Percentiles rank a stretch among this genome's conserved stretches.
Conservation (phyloP, 768 basidiomycete species). For the Russula sp. region DNA sequence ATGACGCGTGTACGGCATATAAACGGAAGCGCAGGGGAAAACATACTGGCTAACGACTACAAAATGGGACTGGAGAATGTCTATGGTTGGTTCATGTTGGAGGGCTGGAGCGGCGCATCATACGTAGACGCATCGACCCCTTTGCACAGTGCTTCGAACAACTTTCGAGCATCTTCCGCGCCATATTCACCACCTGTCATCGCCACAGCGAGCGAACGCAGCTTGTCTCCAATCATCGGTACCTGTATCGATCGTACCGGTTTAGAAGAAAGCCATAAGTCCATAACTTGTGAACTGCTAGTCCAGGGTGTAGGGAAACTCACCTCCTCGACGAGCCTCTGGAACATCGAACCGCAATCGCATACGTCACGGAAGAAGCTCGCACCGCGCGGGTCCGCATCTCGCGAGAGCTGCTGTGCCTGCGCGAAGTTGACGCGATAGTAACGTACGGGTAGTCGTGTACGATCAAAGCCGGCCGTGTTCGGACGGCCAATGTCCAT, state of each 20-base stretch:
- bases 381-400: constrained; percentile 8
- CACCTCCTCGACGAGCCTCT: constrained; percentile 6
- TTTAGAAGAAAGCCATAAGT: neutral
- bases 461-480: constrained; percentile 14
- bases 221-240: constrained; percentile 36
- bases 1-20: too few species aligned
- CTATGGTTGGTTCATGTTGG: neutral
- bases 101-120: constrained; percentile 26
- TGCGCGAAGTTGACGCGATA: constrained; percentile 19
- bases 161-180: constrained; percentile 44
- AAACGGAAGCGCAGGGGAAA: too few species aligned
- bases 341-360: constrained; percentile 18
- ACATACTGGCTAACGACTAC: too few species aligned
- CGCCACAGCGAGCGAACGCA: constrained; percentile 41
- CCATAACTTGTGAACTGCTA: too few species aligned
- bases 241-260: constrained; percentile 29
- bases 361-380: constrained; percentile 12
- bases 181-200: constrained; percentile 44
- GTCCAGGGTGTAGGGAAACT: neutral
- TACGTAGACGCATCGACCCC: constrained; percentile 40
- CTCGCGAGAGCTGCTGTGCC: constrained; percentile 10
- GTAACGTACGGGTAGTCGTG: constrained; percentile 14
- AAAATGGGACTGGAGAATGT: neutral
- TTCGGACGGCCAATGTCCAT: constrained; percentile 18
- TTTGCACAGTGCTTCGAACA: constrained; percentile 46